Evolutionary conservation across 176 grass and related monocot species (phyloP).

Genomic region (Ananas comosus): DNA sequence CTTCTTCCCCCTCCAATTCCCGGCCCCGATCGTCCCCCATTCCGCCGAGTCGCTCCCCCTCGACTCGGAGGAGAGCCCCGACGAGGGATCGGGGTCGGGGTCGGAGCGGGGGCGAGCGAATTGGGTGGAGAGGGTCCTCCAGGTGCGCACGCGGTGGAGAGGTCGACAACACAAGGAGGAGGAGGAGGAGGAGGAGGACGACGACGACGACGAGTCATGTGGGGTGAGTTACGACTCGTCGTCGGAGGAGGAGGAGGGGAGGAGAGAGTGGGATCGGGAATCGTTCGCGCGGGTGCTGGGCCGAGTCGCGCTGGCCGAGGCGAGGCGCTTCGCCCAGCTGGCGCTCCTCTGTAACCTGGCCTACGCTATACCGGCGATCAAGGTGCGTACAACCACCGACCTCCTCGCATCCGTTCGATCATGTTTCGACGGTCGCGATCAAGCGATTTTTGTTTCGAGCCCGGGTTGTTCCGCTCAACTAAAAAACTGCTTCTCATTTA

Average conservation of each 20-base stretch:
- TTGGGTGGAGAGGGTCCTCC: slow-evolving; percentile 52
- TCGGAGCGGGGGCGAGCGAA: slow-evolving; percentile 9
- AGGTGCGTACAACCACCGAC: slow-evolving; percentile 34
- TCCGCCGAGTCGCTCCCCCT: slow-evolving; percentile 11
- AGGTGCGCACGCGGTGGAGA: slow-evolving; percentile 25
- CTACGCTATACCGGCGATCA: slow-evolving; percentile 87
- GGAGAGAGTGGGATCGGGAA: slow-evolving; percentile 47
- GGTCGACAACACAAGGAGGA: slow-evolving; percentile 16
- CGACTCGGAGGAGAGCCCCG: slow-evolving; percentile 12
- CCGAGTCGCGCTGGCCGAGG: slow-evolving; percentile 49
- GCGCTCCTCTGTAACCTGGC: slow-evolving; percentile 96
- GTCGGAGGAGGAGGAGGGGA: slow-evolving; percentile 22
- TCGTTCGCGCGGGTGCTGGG: slow-evolving; percentile 67
- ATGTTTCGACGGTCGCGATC: neutral
- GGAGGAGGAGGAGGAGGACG: slow-evolving; percentile 15
- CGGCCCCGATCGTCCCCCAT: slow-evolving; percentile 29
- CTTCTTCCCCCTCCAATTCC: slow-evolving; percentile 64
- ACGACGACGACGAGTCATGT: slow-evolving; percentile 33
- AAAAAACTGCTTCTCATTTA: neutral
- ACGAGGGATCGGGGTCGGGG: slow-evolving; percentile 11
- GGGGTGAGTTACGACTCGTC: slow-evolving; percentile 59
- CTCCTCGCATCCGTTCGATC: neutral
- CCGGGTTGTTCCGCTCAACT: neutral
- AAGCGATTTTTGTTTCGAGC: neutral
- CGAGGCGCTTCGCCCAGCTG: slow-evolving; percentile 69